Base-by-base conservation (phyloP, 208 protist genomes). In the Eutreptiella sp. region DNA sequence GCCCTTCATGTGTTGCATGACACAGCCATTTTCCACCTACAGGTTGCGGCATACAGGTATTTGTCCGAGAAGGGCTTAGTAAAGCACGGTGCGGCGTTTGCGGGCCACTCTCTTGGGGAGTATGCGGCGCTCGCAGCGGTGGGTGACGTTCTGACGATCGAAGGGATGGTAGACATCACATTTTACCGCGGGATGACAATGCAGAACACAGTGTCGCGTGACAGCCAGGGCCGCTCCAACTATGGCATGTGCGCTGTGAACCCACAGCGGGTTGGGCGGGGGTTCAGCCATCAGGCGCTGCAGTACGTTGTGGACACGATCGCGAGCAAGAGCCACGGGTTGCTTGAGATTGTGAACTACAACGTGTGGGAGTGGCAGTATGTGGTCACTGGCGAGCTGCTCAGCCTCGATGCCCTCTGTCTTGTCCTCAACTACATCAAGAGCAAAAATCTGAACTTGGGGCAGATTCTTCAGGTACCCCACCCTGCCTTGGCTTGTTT, bases 321-420 rank as follows among this genome's bases (percentile, higher is more conserved):
- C 39, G 16, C n/a, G 31, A 19, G 21, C 14, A 29, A 63, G 24
- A 46, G 36, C 19, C 34, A 59, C 9, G 32, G 52, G 29, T 53
- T 88, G n/a, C 38, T 88, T 21, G 47, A 83, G 39, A 79, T 88
- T 61, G 81, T 88, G 34, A 88, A 88, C 74, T 81, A 79, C 72
- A 88, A 88, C 65, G 73, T 88, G 16, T 53, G 67, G 27, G 53
- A 73, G 26, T 61, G 53, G 38, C 81, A 88, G 66, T 85, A 85
- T 59, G 81, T 88, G 4, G 75, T 81, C 19, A 67, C 78, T 9
- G 81, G 81, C 29, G 70, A 85, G 31, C 33, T 80, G 19, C 35
- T 35, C 16, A 65, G 26, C 50, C 76, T 87, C 27, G 63, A 81
- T 14, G 62, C 63, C 7, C 72, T 87, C 16, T 43, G 54, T 28